Evolutionary conservation across 2,329 filamentous ascomycete species (phyloP), one percentile per base, ranked within the genome.

Genomic region (Cadophora sp.): DNA sequence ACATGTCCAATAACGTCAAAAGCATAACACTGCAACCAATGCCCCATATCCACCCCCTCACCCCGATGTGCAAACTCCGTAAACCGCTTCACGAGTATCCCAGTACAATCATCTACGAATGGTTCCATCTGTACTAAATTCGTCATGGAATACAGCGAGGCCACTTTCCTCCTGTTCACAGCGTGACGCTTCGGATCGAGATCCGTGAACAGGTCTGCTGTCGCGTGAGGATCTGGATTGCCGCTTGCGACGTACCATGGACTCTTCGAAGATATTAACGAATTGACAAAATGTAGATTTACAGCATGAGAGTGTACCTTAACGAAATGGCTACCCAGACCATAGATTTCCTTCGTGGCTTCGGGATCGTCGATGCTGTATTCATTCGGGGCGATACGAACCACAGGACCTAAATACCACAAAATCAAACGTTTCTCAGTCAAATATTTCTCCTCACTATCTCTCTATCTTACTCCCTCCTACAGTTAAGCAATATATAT

Each of bases 1-100:
- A 85, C 82, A 45, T 81, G 77, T 0, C 81, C 82, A 30, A 86
- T 83, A 1, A 84, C 82, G 59, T 84, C 81, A 41, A 82, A 82
- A 0, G 80, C 81, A 62, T 79, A 83, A 66, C 75, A 82, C 64
- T 83, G 81, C 55, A 83, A 73, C 79, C 80, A 81, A 51, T 78
- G 73, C 5, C 67, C 70, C 63, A 82, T 71, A 68, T 85, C 78
- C 7, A 84, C 67, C 0, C 67, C 61, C 5, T 74, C n/a, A 0
- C 71, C 72, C 0, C 63, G 63, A 0, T 67, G 60, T 2, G 79
- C 77, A 36, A 80, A 78, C 63, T 81, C 79, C 1, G 61, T 64
- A n/a, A 84, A 72, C 5, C 76, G 72, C 39, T 74, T 67, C 1
- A 73, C 56, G 33, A 84, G 79, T 0, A 83, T 67, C 24, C 80